Conservation (phyloP, 106 monocot species). For the Narthecium ossifragum region DNA sequence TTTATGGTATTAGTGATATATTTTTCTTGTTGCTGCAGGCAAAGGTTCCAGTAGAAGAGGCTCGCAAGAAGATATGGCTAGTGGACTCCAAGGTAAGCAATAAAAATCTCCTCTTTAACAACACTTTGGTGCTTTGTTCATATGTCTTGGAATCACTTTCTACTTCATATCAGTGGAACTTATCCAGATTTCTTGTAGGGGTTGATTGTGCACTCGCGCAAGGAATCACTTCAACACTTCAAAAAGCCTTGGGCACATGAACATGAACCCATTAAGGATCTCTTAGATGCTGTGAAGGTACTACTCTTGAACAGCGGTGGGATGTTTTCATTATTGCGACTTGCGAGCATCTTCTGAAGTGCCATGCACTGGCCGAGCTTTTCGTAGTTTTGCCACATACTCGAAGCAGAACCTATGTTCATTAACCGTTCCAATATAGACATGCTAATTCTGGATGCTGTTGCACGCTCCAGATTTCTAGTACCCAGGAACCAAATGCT, state of each 20-base stretch:
- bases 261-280: conserved; percentile 58
- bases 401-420: no score
- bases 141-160: background rate
- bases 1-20: background rate
- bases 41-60: conserved; percentile 63
- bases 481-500: no score
- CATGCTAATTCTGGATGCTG: no score
- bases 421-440: no score
- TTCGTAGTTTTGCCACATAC: no score
- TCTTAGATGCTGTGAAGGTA: conserved; percentile 82
- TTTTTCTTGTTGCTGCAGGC: conserved; percentile 37
- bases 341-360: no score
- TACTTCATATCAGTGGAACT: conserved; percentile 1
- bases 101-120: background rate
- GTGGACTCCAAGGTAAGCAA: conserved; percentile 86
- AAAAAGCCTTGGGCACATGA: conserved; percentile 98
- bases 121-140: background rate
- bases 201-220: conserved; percentile 76
- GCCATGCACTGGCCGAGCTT: no score
- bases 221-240: conserved; percentile 80
- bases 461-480: no score
- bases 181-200: conserved; percentile 34
- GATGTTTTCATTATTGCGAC: background rate
- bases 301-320: background rate
- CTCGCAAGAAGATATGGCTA: conserved; percentile 92